Conservation (phyloP, 495 filamentous ascomycete species). For the Saxophila tyrrhenica region DNA sequence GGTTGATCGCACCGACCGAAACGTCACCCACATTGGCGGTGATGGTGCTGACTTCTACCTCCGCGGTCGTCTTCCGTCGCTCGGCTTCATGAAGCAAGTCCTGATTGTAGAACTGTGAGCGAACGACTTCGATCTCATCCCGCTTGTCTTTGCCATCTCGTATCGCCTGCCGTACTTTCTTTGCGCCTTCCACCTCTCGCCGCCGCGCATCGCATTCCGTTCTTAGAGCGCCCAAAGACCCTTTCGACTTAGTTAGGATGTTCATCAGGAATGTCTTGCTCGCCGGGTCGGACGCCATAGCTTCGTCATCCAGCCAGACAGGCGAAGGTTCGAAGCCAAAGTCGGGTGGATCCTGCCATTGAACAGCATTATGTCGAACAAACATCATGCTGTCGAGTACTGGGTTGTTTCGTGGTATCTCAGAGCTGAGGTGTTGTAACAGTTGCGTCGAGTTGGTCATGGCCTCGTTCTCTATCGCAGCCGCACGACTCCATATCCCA, state of each 20-base stretch:
- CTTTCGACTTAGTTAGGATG: conserved; percentile 78
- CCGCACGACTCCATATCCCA: conserved; percentile 67
- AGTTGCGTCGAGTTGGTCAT: conserved; percentile 60
- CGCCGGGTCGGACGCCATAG: conserved; percentile 68
- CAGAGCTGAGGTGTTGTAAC: conserved; percentile 56
- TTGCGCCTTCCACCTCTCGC: conserved; percentile 66
- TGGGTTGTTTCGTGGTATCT: conserved; percentile 82
- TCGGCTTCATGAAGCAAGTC: conserved; percentile 83
- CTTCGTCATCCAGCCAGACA: conserved; percentile 89
- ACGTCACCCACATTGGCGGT: conserved; percentile 78
- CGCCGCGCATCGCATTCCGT: conserved; percentile 73
- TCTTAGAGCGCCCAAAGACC: conserved; percentile 62
- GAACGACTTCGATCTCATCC: conserved; percentile 69
- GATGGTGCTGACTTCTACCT: conserved; percentile 86
- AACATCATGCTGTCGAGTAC: conserved; percentile 95
- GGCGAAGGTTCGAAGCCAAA: conserved; percentile 88
- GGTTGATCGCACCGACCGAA: conserved; percentile 78
- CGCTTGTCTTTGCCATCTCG: conserved; percentile 73
- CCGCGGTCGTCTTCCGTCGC: conserved; percentile 70
- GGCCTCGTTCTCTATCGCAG: conserved; percentile 62
- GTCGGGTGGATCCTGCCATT: conserved; percentile 70
- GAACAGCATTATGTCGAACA: conserved; percentile 72
- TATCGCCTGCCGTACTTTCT: conserved; percentile 58
- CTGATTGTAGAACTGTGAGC: conserved; percentile 62
- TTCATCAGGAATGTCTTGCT: conserved; percentile 89